These are phyloP conservation scores for Kentomonas sorsogonicus DNA, from an alignment of 208 protist genomes.

Conservation along the genomic window DNA sequence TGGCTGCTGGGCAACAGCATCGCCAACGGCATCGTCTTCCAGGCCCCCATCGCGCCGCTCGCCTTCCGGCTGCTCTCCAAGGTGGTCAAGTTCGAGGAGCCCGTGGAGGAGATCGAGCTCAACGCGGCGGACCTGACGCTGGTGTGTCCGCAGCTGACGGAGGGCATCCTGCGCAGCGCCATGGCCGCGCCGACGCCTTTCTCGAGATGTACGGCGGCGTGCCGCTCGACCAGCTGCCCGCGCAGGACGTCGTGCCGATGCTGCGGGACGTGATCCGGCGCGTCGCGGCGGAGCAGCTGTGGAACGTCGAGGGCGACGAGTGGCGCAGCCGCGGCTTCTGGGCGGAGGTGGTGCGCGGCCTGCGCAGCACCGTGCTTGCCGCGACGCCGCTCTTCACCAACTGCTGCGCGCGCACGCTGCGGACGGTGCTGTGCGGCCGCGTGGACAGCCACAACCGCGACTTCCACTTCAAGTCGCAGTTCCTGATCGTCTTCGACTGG, in stretches of 20 bases:
- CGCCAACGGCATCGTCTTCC: constrained; percentile 34
- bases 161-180: constrained; percentile 10
- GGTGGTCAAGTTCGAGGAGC: constrained; percentile 20
- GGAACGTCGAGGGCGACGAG: constrained; percentile 19
- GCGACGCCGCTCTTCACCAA: constrained; percentile 18
- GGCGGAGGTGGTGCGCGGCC: constrained; percentile 26
- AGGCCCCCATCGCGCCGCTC: constrained; percentile 41
- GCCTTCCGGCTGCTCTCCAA: constrained; percentile 39
- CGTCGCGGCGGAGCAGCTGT: constrained; percentile 11
- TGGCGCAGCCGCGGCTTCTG: constrained; percentile 19
- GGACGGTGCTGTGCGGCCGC: constrained; percentile 21
- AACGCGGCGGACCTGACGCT: constrained; percentile 27
- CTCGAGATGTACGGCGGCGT: not conserved
- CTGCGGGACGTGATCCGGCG: constrained; percentile 8
- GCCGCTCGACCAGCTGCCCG: not conserved
- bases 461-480: constrained; percentile 14
- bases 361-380: constrained; percentile 16
- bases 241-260: not conserved
- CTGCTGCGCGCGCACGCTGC: constrained; percentile 26
- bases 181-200: not conserved
- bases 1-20: constrained; percentile 43
- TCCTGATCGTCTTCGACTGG: constrained; percentile 28
- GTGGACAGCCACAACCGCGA: constrained; percentile 5
- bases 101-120: constrained; percentile 14
- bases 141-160: constrained; percentile 17